Evolutionary conservation across 441 rosid genomes (phyloP).

Genomic region (Cnidoscolus chayamansa): DNA sequence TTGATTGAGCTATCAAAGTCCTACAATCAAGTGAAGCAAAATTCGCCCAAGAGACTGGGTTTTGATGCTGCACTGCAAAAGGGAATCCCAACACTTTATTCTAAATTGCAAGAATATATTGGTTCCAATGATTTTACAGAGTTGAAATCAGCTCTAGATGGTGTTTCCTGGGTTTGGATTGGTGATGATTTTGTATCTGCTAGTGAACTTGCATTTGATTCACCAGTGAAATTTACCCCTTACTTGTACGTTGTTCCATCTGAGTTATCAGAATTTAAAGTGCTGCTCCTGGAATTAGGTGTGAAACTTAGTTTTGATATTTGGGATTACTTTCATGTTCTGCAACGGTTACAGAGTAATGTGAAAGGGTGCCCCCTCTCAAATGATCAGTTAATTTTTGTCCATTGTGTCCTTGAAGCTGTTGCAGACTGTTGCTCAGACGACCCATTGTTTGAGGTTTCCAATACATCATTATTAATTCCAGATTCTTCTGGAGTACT

Average conservation of each 20-base stretch:
- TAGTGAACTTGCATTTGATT: conserved; percentile 92
- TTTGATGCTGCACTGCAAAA: conserved; percentile 60
- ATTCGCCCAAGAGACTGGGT: conserved; percentile 46
- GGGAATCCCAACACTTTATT: conserved; percentile 68
- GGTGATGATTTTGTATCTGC: conserved; percentile 91
- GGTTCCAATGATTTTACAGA: conserved; percentile 61
- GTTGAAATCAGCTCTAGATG: conserved; percentile 64
- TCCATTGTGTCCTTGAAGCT: conserved; percentile 85
- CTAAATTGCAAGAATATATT: conserved; percentile 62
- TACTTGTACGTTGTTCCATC: conserved; percentile 98
- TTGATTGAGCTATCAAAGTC: conserved; percentile 72
- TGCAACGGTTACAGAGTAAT: conserved; percentile 68
- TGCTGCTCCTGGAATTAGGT: conserved; percentile 78
- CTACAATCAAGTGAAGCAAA: conserved; percentile 53
- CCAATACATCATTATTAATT: conserved; percentile 52
- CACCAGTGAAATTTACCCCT: conserved; percentile 95
- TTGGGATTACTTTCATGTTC: conserved; percentile 73
- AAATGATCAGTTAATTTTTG: conserved; percentile 75
- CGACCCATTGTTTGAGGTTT: conserved; percentile 49
- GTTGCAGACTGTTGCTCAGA: conserved; percentile 70
- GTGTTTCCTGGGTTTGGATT: conserved; percentile 93
- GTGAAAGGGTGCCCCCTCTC: conserved; percentile 60
- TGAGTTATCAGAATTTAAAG: conserved; percentile 79
- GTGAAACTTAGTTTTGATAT: conserved; percentile 81
- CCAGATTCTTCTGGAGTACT: conserved; percentile 79